Evolutionary conservation across 805 yeast species (phyloP), one percentile per base, ranked within the genome.

Genomic region (Yarrowia keelungensis): DNA sequence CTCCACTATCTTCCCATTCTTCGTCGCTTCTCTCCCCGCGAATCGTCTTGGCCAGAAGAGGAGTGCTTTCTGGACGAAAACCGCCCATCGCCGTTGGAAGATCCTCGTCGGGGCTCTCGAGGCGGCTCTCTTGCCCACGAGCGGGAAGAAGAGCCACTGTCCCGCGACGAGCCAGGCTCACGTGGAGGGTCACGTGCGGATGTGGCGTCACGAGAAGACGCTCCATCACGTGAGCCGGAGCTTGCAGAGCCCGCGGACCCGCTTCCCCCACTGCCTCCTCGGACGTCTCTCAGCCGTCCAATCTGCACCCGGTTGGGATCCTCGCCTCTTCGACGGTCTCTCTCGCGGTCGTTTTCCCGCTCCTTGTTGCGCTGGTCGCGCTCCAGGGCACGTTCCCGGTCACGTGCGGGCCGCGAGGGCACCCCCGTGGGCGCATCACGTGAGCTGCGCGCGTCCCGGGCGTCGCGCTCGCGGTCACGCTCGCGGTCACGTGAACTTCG

Each of bases 291-390:
- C 26, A 16, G 10, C 3, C 51, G 47, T 2, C 41, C 51, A 16
- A 59, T 59, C 51, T 59, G 64, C 3, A 59, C 36, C 10, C 65
- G 12, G 51, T 59, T 59, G 42, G 65, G 67, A n/a, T 62, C 67
- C 15, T 49, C 56, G 19, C 5, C 4, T 15, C 56, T 11, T 38
- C 46, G 39, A n/a, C 54, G 14, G n/a, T 61, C 66, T 10, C 67
- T 46, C 5, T 62, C 67, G 3, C 67, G 45, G 0, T 62, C 67
- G 8, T 9, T 45, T 10, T 62, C 67, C 2, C 67, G 56, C n/a
- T 62, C 67, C 47, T 59, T 59, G 62, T 41, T 42, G 32, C 67
- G 67, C 45, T 39, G 56, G 26, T 56, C 70, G 5, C 69, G 69
- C 10, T 66, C 70, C 14, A 10, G 26, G 32, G 36, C 39, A 2